A percentile compares a stretch with the other conserved stretches of the same genome.
These are phyloP conservation scores for Phytophthora vignae DNA, from an alignment of 352 stramenopile genomes.

Conservation along the genomic window DNA sequence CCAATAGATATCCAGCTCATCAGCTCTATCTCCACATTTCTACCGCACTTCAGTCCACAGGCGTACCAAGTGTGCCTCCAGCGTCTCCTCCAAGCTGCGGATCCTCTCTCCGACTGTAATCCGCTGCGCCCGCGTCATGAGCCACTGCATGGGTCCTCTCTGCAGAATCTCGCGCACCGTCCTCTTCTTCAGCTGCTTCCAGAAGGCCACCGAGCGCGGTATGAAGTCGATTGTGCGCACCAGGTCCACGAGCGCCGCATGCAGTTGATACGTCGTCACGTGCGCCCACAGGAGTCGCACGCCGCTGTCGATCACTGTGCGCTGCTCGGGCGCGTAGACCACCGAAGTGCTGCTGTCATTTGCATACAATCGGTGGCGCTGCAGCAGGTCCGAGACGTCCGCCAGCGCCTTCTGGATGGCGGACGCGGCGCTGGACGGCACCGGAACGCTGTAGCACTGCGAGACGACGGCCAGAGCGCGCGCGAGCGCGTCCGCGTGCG, in stretches of 20 bases:
- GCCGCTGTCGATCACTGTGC: conserved; percentile 41
- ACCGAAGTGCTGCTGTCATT: conserved; percentile 1
- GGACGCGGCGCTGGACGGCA: conserved; percentile 45
- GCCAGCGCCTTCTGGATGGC: conserved; percentile 49
- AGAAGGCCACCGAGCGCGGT: conserved; percentile 69
- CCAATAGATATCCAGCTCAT: neutral
- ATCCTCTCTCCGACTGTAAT: conserved; percentile 69
- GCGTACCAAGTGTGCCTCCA: conserved; percentile 71
- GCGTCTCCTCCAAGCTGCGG: conserved; percentile 68
- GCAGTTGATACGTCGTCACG: conserved; percentile 63
- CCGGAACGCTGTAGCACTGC: conserved; percentile 55
- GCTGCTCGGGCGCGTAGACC: conserved; percentile 36
- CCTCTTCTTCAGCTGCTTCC: conserved; percentile 63
- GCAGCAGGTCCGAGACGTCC: conserved; percentile 49
- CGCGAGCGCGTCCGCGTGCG: conserved; percentile 47
- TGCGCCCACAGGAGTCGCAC: conserved; percentile 67
- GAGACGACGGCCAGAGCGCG: conserved; percentile 50
- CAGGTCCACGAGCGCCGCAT: conserved; percentile 66
- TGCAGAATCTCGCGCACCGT: conserved; percentile 61
- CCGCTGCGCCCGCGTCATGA: conserved; percentile 57
- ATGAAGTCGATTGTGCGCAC: conserved; percentile 77
- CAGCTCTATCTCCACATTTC: no score
- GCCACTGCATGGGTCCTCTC: conserved; percentile 70
- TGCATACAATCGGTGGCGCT: conserved; percentile 51
- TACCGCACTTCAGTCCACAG: neutral